Percentiles rank a stretch among this genome's conserved stretches.
These are phyloP conservation scores for Hypoxylon sp. DNA, from an alignment of 2,329 filamentous ascomycete genomes.

Conservation along the genomic window DNA sequence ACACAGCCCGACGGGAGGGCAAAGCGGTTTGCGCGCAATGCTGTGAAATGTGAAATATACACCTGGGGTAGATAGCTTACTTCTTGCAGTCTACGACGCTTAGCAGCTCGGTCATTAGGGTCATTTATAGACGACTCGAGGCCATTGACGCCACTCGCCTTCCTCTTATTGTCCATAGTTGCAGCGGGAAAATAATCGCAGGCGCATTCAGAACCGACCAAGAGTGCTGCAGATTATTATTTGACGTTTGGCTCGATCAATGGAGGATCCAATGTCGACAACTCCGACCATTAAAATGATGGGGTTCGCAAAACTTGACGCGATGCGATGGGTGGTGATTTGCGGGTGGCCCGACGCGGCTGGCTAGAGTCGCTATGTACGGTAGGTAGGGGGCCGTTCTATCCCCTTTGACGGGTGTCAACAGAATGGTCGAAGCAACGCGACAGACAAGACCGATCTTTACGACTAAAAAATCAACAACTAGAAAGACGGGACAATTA, in stretches of 20 bases:
- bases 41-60: slow-evolving; percentile 34
- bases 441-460: neutral
- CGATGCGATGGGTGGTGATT: slow-evolving; percentile 46
- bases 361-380: slow-evolving; percentile 24
- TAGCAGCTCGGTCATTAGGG: slow-evolving; percentile 67
- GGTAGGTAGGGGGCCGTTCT: slow-evolving; percentile 21
- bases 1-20: slow-evolving; percentile 20
- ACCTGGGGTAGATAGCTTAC: slow-evolving; percentile 56
- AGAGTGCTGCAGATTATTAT: slow-evolving; percentile 15
- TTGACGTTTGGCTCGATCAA: slow-evolving; percentile 23
- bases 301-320: slow-evolving; percentile 39
- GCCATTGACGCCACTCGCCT: slow-evolving; percentile 63
- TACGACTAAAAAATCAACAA: neutral
- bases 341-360: slow-evolving; percentile 40
- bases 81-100: slow-evolving; percentile 69
- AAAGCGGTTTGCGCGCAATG: slow-evolving; percentile 43
- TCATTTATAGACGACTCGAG: slow-evolving; percentile 59
- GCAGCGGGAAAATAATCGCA: slow-evolving; percentile 27
- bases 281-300: slow-evolving; percentile 26
- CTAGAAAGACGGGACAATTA: slow-evolving; percentile 12
- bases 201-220: slow-evolving; percentile 33
- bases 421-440: slow-evolving; percentile 15
- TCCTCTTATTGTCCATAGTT: slow-evolving; percentile 71
- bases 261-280: slow-evolving; percentile 19
- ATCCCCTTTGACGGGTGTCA: slow-evolving; percentile 15